Evolutionary conservation across 441 rosid genomes (phyloP).

Genomic region (Gossypium schwendimanii): DNA sequence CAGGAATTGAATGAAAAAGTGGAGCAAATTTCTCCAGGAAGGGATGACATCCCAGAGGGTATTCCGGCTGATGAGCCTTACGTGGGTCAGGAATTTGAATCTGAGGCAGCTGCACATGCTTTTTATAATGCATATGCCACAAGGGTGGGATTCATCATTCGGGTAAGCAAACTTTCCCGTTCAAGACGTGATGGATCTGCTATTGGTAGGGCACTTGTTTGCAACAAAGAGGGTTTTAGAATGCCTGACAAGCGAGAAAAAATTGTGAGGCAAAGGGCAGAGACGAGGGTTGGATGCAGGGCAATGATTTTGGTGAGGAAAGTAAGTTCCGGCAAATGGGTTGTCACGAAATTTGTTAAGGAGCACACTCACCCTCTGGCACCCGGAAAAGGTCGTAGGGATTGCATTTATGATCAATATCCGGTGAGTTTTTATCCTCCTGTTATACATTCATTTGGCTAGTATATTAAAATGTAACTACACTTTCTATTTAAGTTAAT

Average conservation of each 20-base stretch:
- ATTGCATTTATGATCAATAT: slow-evolving; percentile 89
- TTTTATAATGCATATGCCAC: slow-evolving; percentile 87
- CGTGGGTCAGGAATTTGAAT: slow-evolving; percentile 84
- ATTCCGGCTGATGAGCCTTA: slow-evolving; percentile 63
- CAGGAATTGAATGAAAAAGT: slow-evolving; percentile 40
- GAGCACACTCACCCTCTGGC: slow-evolving; percentile 82
- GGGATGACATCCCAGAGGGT: slow-evolving; percentile 26
- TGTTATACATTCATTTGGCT: background rate
- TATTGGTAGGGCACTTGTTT: slow-evolving; percentile 89
- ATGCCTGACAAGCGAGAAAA: slow-evolving; percentile 89
- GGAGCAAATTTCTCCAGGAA: slow-evolving; percentile 33
- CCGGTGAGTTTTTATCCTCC: slow-evolving; percentile 66
- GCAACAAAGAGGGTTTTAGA: slow-evolving; percentile 93
- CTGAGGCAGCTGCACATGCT: slow-evolving; percentile 89
- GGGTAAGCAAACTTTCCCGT: slow-evolving; percentile 91
- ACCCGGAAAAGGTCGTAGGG: slow-evolving; percentile 83
- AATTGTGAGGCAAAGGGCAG: slow-evolving; percentile 87
- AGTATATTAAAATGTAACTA: background rate
- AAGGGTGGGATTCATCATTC: slow-evolving; percentile 73
- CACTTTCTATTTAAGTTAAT: slow-evolving; percentile 37
- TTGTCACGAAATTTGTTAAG: slow-evolving; percentile 76
- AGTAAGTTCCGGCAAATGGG: slow-evolving; percentile 86
- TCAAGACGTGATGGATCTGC: slow-evolving; percentile 94
- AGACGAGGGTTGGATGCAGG: slow-evolving; percentile 95
- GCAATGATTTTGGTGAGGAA: slow-evolving; percentile 96